phyloP scores from a whole-genome alignment of 1,284 basidiomycete species.

The Omphalotus olearius region DNA sequence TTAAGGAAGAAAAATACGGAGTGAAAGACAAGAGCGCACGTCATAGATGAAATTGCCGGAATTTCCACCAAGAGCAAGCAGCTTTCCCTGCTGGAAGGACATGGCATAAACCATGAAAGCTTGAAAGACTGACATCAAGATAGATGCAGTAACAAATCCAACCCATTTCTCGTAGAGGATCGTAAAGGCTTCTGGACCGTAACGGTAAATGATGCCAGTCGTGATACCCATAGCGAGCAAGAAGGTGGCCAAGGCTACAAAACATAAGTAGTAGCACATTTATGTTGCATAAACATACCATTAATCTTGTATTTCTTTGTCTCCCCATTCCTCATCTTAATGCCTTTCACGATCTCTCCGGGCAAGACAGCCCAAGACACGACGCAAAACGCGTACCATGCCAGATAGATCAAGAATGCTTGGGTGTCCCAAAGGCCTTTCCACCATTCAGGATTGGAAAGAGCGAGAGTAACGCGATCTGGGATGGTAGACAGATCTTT shows the following conservation, averaged over 20 bases:
- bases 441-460: slow-evolving; percentile 48
- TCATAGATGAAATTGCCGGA: slow-evolving; percentile 88
- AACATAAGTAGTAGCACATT: background rate
- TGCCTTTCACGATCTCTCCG: slow-evolving; percentile 83
- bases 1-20: slow-evolving; percentile 1
- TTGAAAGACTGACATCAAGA: slow-evolving; percentile 78
- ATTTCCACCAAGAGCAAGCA: slow-evolving; percentile 92
- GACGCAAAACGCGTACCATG: slow-evolving; percentile 89
- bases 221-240: slow-evolving; percentile 74
- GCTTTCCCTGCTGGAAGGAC: slow-evolving; percentile 65
- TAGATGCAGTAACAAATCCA: slow-evolving; percentile 81
- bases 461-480: slow-evolving; percentile 39
- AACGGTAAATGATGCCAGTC: slow-evolving; percentile 63
- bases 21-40: slow-evolving; percentile 43
- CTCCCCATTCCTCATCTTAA: slow-evolving; percentile 72
- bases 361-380: slow-evolving; percentile 83
- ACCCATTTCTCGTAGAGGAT: slow-evolving; percentile 92
- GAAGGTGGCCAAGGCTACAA: slow-evolving; percentile 81
- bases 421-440: slow-evolving; percentile 71
- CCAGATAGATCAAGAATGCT: slow-evolving; percentile 74
- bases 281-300: slow-evolving; percentile 45
- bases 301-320: slow-evolving; percentile 92
- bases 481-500: slow-evolving; percentile 36
- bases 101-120: slow-evolving; percentile 69
- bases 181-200: slow-evolving; percentile 80